A percentile compares a stretch with the other conserved stretches of the same genome.
Conservation (phyloP, 1,139 yeast species). For the Debaryomyces nepalensis region DNA sequence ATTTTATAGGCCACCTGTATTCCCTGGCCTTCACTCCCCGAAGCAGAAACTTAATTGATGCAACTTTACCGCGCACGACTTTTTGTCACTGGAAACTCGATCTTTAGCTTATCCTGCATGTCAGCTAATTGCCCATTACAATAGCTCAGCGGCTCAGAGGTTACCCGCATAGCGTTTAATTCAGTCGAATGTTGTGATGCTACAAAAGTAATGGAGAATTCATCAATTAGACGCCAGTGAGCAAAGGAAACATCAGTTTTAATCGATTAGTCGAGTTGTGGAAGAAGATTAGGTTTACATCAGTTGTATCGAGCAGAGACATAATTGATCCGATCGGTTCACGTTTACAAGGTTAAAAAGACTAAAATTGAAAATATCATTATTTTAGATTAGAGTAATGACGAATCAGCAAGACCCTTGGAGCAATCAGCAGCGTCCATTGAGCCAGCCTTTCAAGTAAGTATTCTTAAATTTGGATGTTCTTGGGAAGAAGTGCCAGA, state of each 20-base stretch:
- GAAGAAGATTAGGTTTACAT: slow-evolving; percentile 2
- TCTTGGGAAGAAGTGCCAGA: not conserved
- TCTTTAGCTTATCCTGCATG: not conserved
- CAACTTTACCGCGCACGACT: no score
- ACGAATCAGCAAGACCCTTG: slow-evolving; percentile 52
- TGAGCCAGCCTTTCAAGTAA: slow-evolving; percentile 53
- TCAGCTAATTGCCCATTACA: not conserved
- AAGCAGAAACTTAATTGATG: no score
- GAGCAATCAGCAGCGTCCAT: slow-evolving; percentile 50
- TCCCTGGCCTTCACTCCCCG: no score
- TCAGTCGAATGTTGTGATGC: slow-evolving; percentile 17
- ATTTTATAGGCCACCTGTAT: no score
- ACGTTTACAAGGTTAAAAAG: slow-evolving; percentile 9
- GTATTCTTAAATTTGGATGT: slow-evolving; percentile 23
- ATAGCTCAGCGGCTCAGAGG: not conserved
- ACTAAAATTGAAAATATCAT: slow-evolving; percentile 8
- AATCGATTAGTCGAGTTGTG: slow-evolving; percentile 6
- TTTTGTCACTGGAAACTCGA: no score
- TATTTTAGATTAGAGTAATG: slow-evolving; percentile 26
- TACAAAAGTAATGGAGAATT: slow-evolving; percentile 10
- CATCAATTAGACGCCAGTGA: slow-evolving; percentile 5
- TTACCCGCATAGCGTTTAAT: slow-evolving; percentile 12
- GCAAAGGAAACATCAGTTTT: slow-evolving; percentile 3
- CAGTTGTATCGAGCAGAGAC: slow-evolving; percentile 2
- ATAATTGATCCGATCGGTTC: slow-evolving; percentile 5